A percentile compares a stretch with the other conserved stretches of the same genome.
Conservation (phyloP, 768 basidiomycete species). For the Trametes villosa region DNA sequence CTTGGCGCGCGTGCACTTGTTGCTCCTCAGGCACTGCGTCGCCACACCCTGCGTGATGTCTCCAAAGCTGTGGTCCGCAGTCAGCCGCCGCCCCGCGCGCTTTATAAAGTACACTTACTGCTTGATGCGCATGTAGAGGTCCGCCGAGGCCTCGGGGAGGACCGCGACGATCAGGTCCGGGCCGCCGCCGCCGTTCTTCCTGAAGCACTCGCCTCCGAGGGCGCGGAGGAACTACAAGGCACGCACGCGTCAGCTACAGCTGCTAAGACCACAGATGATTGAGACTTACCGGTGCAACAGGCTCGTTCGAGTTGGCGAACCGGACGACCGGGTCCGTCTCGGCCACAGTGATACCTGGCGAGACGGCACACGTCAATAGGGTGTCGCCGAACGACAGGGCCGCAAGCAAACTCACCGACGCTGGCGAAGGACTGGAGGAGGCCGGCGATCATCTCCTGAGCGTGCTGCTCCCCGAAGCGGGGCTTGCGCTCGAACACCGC, state of each 20-base stretch:
- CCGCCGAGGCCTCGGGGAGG: conserved; percentile 74
- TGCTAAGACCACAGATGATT: not conserved
- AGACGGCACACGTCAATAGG: not conserved
- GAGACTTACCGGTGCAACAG: conserved; percentile 48
- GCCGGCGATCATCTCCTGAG: conserved; percentile 58
- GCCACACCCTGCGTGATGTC: conserved; percentile 73
- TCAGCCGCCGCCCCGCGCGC: conserved; percentile 1
- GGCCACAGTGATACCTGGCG: conserved; percentile 61
- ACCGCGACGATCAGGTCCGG: conserved; percentile 69
- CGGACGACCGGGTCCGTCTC: conserved; percentile 48
- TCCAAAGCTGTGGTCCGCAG: conserved; percentile 58
- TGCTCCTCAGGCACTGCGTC: conserved; percentile 75
- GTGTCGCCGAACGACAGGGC: not conserved
- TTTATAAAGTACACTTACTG: conserved; percentile 53
- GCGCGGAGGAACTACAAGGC: conserved; percentile 49
- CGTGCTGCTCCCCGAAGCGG: conserved; percentile 56
- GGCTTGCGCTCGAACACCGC: conserved; percentile 66
- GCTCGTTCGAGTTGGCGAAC: conserved; percentile 63
- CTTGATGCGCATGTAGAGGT: conserved; percentile 78
- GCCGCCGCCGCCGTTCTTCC: conserved; percentile 37
- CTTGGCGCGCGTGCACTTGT: conserved; percentile 69
- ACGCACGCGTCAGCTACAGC: not conserved
- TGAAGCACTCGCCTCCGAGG: conserved; percentile 52
- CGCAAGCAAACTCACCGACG: conserved; percentile 54
- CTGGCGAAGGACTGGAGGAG: conserved; percentile 51